Evolutionary conservation across 2,329 filamentous ascomycete genomes (phyloP), one percentile per base, ranked within the genome.

Genomic region (Fusarium camptoceras): DNA sequence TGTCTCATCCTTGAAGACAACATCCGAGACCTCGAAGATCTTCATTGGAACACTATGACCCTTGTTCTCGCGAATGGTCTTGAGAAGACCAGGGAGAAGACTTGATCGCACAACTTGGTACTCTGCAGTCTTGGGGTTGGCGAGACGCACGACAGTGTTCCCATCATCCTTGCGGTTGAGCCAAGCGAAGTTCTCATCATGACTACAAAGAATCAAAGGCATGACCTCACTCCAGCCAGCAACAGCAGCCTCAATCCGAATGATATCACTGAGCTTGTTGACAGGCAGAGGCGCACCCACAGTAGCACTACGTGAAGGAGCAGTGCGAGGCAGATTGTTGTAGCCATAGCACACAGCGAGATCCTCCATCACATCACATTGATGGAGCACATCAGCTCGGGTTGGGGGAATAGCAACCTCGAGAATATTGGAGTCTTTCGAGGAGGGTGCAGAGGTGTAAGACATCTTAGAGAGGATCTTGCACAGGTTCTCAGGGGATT

Each of bases 301-400:
- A 8, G 94, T 96, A 58, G 91, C 92, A 25, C 92, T 92, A 77
- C 94, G 94, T 80, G 91, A 94, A 11, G 94, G 94, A 76, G 95
- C 94, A 50, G 91, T 90, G 55, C 94, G 91, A 2, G 95, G 94
- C 20, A 99, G 90, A 69, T 92, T 94, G 86, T 99, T 99, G 88
- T 97, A 99, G 71, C 97, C 96, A 80, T 98, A 98, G 55, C 94
- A 94, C 71, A 99, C 96, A 42, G 94, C 96, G 22, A 97, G 91
- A 78, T 99, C 97, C 83, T 99, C 96, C 95, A 99, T 99, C 73
- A 99, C 93, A 79, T 99, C 96, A 75, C 94, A 97, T 78, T 98
- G 92, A 81, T 99, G 96, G 31, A 99, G 89, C 43, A 99, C 91
- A 80, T 99, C 96, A 49, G 96, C 95, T 68, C 96, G 89, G 48